phyloP scores from a whole-genome alignment of 2,329 filamentous ascomycete genomes.

The Akanthomyces muscarius region DNA sequence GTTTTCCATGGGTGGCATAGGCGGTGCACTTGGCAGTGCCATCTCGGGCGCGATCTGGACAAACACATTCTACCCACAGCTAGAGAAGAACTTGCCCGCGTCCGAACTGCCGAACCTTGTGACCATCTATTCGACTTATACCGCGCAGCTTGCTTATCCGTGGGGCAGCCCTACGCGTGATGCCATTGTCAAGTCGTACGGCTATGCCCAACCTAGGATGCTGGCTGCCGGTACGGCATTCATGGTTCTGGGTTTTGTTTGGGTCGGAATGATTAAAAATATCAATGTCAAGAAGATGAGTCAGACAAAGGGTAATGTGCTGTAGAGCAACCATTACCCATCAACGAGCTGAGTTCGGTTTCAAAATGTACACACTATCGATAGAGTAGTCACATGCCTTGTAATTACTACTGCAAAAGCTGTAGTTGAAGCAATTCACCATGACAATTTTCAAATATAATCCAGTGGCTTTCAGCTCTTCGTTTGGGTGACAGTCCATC shows the following conservation, averaged over 20 bases:
- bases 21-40: slow-evolving; percentile 21
- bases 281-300: slow-evolving; percentile 42
- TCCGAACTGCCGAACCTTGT: slow-evolving; percentile 31
- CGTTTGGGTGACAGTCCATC: too few relatives aligned
- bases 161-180: slow-evolving; percentile 38
- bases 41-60: slow-evolving; percentile 25
- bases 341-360: too few relatives aligned
- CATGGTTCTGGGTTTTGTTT: slow-evolving; percentile 31
- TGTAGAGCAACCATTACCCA: not conserved
- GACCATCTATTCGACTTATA: slow-evolving; percentile 51
- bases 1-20: slow-evolving; percentile 19
- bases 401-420: too few relatives aligned
- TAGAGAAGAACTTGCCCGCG: slow-evolving; percentile 46
- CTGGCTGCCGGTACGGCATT: slow-evolving; percentile 30
- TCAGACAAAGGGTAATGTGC: slow-evolving; percentile 1
- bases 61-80: slow-evolving; percentile 32
- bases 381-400: too few relatives aligned
- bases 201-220: slow-evolving; percentile 45
- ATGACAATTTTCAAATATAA: too few relatives aligned
- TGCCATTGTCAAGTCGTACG: slow-evolving; percentile 55
- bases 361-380: too few relatives aligned
- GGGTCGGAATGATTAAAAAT: slow-evolving; percentile 42
- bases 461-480: too few relatives aligned
- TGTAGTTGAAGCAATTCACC: too few relatives aligned
- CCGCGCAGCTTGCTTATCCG: slow-evolving; percentile 45